phyloP scores from a whole-genome alignment of 345 rosid genomes.

The Excoecaria agallocha region DNA sequence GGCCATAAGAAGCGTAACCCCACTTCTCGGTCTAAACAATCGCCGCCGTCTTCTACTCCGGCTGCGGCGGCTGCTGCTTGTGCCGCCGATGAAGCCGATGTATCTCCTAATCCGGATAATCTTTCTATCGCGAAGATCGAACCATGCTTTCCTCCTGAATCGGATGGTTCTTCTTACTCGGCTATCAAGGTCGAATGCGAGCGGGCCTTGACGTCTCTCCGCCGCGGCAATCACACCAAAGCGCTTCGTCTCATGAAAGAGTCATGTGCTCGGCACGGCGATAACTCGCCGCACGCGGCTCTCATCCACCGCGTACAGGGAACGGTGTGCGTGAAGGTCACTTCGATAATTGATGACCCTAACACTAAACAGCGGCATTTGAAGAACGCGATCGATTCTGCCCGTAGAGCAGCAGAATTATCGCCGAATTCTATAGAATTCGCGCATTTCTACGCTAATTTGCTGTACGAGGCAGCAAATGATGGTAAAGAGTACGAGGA shows the following conservation, averaged over 20 bases:
- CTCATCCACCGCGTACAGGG: constrained; percentile 79
- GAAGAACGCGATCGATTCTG: constrained; percentile 70
- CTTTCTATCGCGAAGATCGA: constrained; percentile 37
- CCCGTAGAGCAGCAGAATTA: constrained; percentile 62
- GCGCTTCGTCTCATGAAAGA: constrained; percentile 87
- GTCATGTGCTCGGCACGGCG: constrained; percentile 47
- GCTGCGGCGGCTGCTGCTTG: constrained; percentile 22
- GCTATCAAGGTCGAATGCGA: constrained; percentile 74
- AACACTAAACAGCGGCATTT: constrained; percentile 65
- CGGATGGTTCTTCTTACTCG: constrained; percentile 34
- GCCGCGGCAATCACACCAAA: constrained; percentile 80
- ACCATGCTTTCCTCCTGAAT: constrained; percentile 22
- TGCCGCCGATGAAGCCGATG: constrained; percentile 25
- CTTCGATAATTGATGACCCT: constrained; percentile 71
- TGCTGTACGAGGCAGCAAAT: constrained; percentile 76
- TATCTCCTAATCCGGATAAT: constrained; percentile 10
- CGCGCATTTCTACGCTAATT: constrained; percentile 76
- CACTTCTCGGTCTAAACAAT: constrained; percentile 58
- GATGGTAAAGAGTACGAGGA: constrained; percentile 82
- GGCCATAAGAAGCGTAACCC: constrained; percentile 72
- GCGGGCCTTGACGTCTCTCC: constrained; percentile 73
- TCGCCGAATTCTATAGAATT: constrained; percentile 82
- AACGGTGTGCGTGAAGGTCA: constrained; percentile 67
- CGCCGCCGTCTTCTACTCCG: constrained; percentile 29
- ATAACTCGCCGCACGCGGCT: constrained; percentile 49